Conservation (phyloP, 352 stramenopile species). For the Pelagophyceae sp. region DNA sequence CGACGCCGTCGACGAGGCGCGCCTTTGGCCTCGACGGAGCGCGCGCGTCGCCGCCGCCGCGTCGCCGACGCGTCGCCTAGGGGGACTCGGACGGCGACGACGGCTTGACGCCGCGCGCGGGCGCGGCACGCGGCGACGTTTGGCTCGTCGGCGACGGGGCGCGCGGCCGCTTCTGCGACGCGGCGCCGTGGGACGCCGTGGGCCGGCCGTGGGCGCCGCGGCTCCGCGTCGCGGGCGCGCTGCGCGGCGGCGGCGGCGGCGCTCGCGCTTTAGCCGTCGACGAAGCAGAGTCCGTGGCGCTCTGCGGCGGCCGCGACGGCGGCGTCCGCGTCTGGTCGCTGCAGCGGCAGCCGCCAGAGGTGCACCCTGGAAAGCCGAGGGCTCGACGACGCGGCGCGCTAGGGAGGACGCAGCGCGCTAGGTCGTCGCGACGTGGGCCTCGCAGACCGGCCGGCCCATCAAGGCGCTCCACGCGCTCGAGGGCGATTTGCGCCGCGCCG, state of each 20-base stretch:
- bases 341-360: conserved; percentile 5
- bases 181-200: not conserved
- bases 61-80: no score
- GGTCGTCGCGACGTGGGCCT: not conserved
- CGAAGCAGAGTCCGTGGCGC: not conserved
- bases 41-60: no score
- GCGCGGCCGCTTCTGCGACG: not conserved
- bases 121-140: no score
- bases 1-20: no score
- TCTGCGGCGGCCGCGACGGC: conserved; percentile 20
- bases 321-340: conserved; percentile 5
- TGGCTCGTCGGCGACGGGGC: not conserved
- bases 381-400: no score
- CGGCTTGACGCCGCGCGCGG: no score
- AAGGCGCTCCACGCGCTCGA: not conserved
- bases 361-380: no score
- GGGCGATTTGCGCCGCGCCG: not conserved
- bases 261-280: conserved; percentile 13
- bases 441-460: not conserved
- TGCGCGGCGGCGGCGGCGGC: not conserved
- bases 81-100: no score
- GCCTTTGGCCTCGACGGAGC: no score
- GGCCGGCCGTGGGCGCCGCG: not conserved
- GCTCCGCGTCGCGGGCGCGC: not conserved
- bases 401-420: not conserved